phyloP scores from a whole-genome alignment of 306 rosid genomes.

The Erythrophleum fordii region DNA sequence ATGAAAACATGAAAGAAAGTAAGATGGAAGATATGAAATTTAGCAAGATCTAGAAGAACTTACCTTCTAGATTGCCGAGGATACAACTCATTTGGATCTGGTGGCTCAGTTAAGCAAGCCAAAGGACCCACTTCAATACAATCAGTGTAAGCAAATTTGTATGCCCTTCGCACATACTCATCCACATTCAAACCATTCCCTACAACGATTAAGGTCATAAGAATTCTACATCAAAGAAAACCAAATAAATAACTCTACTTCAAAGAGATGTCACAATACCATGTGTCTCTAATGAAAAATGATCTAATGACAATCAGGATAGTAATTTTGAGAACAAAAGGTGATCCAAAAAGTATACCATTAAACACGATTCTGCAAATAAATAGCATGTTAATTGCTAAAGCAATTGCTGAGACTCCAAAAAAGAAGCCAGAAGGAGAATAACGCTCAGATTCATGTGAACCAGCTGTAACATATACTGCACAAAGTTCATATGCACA shows the following conservation, averaged over 20 bases:
- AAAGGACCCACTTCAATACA: constrained; percentile 96
- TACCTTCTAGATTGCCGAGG: constrained; percentile 97
- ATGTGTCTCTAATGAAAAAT: not conserved
- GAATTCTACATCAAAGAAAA: not conserved
- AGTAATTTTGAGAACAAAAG: constrained; percentile 21
- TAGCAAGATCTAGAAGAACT: constrained; percentile 41
- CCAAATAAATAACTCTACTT: constrained; percentile 28
- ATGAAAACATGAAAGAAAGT: not conserved
- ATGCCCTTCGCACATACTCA: constrained; percentile 96
- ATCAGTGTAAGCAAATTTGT: constrained; percentile 97
- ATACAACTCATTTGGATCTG: constrained; percentile 96
- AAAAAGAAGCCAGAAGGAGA: constrained; percentile 99
- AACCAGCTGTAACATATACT: constrained; percentile 95
- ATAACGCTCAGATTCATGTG: constrained; percentile 94
- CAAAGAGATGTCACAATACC: constrained; percentile 30
- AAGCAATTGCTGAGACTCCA: constrained; percentile 99
- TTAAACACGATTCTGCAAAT: constrained; percentile 98
- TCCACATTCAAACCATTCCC: constrained; percentile 99
- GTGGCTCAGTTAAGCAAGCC: constrained; percentile 95
- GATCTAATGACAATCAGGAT: constrained; percentile 23
- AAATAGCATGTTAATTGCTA: constrained; percentile 99
- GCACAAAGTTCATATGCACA: constrained; percentile 99
- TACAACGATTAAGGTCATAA: constrained; percentile 43
- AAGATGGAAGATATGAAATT: constrained; percentile 19
- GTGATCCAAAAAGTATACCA: constrained; percentile 58